Base-by-base conservation (phyloP, 805 yeast species). In the Debaryomyces hansenii region DNA sequence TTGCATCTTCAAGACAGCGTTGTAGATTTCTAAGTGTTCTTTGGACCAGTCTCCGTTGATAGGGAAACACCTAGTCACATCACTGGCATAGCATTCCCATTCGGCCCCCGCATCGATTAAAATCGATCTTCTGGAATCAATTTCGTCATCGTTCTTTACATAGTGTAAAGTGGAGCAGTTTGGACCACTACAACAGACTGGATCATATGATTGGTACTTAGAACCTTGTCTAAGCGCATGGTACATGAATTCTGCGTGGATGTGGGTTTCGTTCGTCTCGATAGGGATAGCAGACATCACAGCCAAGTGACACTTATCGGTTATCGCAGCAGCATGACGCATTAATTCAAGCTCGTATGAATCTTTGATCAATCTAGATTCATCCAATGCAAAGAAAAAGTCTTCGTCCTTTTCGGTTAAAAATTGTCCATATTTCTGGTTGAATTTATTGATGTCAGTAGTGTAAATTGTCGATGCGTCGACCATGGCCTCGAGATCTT, bases 31-130 rank as follows among this genome's bases (percentile, higher is more conserved):
- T 54, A 87, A 77, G 57, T 92, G 95, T 60, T 94, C 98, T 51
- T 79, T 80, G 7, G 91, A 80, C 90, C 96, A 92, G 45, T 84
- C 83, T 5, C 99, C 99, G 51, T 75, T 79, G 45, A 90, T 82
- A 24, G 99, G 99, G 80, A 90, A 92, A 62, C 95, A 87, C 62
- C 99, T 80, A 12, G 99, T 94, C 37, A 94, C 97, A 63, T 92
- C 99, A 37, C 90, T 77, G 2, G 97, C 91, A 66, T 92, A 92
- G 63, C 89, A 83, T 53, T 81, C 80, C 97, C 97, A 92, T 67
- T 92, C 98, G 2, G 97, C 96, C 46, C 99, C 99, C 7, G 98
- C 97, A 70, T 92, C 99, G 44, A 92, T 84, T 50, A 92, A 77
- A 10, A 92, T 77, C 5, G 91, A 78, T 40, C 79, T 81, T 58